Base-by-base conservation (phyloP, 768 basidiomycete genomes). In the Gymnopilus dilepis region DNA sequence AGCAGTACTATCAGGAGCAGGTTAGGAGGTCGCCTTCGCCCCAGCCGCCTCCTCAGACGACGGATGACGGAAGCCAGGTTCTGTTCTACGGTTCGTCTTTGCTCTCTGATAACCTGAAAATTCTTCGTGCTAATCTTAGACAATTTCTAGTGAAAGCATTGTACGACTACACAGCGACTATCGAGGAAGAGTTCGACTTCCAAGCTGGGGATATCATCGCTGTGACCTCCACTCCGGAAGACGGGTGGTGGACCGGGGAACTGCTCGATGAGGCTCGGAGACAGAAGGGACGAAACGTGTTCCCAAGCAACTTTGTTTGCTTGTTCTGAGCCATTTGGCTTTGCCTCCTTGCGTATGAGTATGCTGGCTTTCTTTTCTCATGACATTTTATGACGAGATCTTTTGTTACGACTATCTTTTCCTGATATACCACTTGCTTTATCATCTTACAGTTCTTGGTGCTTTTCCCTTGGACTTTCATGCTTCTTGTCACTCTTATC, bases 231-330 rank as follows among this genome's bases (percentile, higher is more conserved):
- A 97, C 95, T 6, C 95, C 95, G 4, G 95, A 95, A 68, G 96
- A 97, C 69, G 97, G 97, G 1, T 98, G 97, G 97, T 99, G 96
- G 97, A 91, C 88, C 58, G 97, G 97, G 22, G 89, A 91, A 67
- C 74, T 94, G 60, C 76, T 94, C n/a, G 90, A 92, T 63, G 91
- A 93, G 66, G 79, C 81, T 30, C 77, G 93, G 65, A 80, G 92
- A 64, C 83, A 88, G 64, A 79, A 81, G 15, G 92, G 92, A 31
- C 80, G 88, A 58, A 86, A 91, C 70, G 85, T 92, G 55, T 94
- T 95, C 84, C 93, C 92, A 57, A 94, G 92, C 75, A 94, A 94
- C 72, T 94, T 92, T 76, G 92, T 94, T 43, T 88, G 86, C 70
- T 72, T 94, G 72, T 92, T 94, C 77, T 91, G 74, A 70, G 34